A percentile compares a stretch with the other conserved stretches of the same genome.
Conservation (phyloP, 805 yeast species). For the Pichia scutulata region DNA sequence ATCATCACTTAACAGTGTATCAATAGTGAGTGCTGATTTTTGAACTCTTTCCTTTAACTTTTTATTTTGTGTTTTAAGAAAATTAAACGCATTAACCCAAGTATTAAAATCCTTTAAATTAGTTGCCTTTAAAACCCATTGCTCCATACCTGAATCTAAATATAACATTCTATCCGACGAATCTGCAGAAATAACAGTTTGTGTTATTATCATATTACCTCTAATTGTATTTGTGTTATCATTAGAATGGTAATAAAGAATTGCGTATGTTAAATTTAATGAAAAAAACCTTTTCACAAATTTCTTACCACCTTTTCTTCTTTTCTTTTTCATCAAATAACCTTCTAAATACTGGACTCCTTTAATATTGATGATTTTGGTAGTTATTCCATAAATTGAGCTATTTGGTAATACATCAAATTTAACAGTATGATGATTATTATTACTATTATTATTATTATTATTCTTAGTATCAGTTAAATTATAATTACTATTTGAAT, state of each 20-base stretch:
- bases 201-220: constrained; percentile 84
- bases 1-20: background rate
- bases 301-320: constrained; percentile 74
- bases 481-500: background rate
- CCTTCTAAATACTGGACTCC: constrained; percentile 76
- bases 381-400: constrained; percentile 16
- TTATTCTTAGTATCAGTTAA: too few relatives aligned
- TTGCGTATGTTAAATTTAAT: constrained; percentile 73
- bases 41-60: constrained; percentile 11
- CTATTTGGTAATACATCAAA: constrained; percentile 22
- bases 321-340: constrained; percentile 58
- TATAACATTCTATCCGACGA: constrained; percentile 59
- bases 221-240: constrained; percentile 65
- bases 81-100: constrained; percentile 79
- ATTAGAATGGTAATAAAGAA: constrained; percentile 72
- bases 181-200: constrained; percentile 78
- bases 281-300: constrained; percentile 80
- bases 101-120: constrained; percentile 57
- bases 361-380: constrained; percentile 34
- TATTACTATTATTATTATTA: background rate
- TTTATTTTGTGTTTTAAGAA: constrained; percentile 30
- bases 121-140: constrained; percentile 78
- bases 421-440: constrained; percentile 14
- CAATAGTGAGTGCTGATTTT: background rate
- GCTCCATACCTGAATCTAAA: constrained; percentile 91